These are phyloP conservation scores for Kappamyces sp. DNA, from an alignment of 192 early-diverging fungal genomes.

Conservation along the genomic window DNA sequence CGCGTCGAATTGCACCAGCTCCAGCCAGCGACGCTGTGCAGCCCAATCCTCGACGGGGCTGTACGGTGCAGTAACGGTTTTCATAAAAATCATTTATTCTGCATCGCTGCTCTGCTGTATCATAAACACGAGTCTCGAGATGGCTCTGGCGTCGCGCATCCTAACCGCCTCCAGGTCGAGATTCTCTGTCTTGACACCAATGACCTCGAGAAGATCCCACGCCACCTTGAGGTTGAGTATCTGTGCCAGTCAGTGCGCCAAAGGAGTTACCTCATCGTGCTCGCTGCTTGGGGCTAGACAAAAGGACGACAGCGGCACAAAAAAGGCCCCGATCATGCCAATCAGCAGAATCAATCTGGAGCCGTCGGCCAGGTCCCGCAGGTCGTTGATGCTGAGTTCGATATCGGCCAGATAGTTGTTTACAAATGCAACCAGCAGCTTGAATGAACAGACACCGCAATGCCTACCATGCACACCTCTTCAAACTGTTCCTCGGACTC, in stretches of 20 bases:
- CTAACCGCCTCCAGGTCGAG: too few species aligned
- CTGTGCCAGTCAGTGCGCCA: too few species aligned
- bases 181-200: too few species aligned
- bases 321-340: conserved; percentile 29
- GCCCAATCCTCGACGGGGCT: too few species aligned
- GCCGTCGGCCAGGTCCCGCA: conserved; percentile 20
- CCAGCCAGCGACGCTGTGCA: too few species aligned
- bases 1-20: not conserved
- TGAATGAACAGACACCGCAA: not conserved
- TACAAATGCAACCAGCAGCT: conserved; percentile 30
- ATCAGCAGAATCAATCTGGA: conserved; percentile 27
- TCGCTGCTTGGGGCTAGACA: conserved; percentile 12
- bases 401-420: conserved; percentile 21
- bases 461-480: conserved; percentile 23
- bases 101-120: too few species aligned
- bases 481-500: conserved; percentile 17
- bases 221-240: too few species aligned
- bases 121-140: too few species aligned
- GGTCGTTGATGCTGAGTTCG: conserved; percentile 20
- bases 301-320: conserved; percentile 28
- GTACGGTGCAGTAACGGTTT: too few species aligned
- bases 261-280: conserved; percentile 16
- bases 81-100: too few species aligned
- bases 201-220: too few species aligned
- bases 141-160: too few species aligned